Evolutionary conservation across 345 rosid species (phyloP).

Genomic region (Euclidium syriacum): DNA sequence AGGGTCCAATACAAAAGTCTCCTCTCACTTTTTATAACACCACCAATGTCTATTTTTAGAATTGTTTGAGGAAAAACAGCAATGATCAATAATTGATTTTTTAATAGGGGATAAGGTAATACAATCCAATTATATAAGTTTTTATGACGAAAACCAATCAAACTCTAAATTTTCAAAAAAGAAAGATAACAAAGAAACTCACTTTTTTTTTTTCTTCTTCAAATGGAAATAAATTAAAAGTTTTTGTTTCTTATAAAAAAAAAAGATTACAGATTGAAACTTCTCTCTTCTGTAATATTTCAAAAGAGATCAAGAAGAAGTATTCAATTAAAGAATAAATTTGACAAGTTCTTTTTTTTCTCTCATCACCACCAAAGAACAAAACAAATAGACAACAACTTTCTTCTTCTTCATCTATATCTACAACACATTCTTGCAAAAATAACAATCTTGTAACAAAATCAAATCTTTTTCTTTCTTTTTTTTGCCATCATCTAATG

Average conservation of each 20-base stretch:
- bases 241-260: neutral
- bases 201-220: neutral
- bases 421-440: constrained; percentile 38
- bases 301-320: constrained; percentile 23
- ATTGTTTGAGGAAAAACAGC: too few species aligned
- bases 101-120: too few species aligned
- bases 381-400: constrained; percentile 31
- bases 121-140: too few species aligned
- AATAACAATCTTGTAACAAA: constrained; percentile 24
- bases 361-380: constrained; percentile 33
- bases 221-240: constrained; percentile 6
- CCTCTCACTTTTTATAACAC: too few species aligned
- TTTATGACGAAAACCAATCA: too few species aligned
- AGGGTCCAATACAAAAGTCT: too few species aligned
- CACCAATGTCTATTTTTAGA: too few species aligned
- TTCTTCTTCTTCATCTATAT: constrained; percentile 31
- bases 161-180: neutral
- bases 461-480: constrained; percentile 1
- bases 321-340: constrained; percentile 31
- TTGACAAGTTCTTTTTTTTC: constrained; percentile 14
- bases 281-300: constrained; percentile 13
- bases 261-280: constrained; percentile 20
- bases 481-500: constrained; percentile 10
- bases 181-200: neutral
- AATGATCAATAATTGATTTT: too few species aligned